Evolutionary conservation across 2,329 filamentous ascomycete genomes (phyloP), one percentile per base, ranked within the genome.

Genomic region (Dichotomopilus funicola): DNA sequence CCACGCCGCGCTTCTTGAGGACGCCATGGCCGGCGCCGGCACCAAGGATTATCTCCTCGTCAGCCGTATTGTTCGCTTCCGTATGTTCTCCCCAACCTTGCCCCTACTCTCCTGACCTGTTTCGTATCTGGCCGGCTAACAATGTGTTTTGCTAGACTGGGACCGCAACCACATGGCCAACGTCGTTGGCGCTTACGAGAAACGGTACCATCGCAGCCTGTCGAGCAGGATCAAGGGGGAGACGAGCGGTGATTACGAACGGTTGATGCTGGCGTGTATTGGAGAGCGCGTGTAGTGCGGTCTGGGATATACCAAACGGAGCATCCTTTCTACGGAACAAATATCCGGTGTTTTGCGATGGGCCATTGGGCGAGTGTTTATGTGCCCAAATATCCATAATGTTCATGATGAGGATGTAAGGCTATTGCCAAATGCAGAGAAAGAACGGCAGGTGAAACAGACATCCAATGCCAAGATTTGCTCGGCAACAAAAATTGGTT

Each of bases 21-120:
- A 88, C 11, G 78, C 87, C 12, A 97, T 97, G 92, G 80, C 82
- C 1, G 94, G 92, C 0, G 65, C 87, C 61, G 92, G 92, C 2
- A 97, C 94, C 9, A 92, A 94, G 70, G 91, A 99, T 60, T 75
- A 84, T 36, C 76, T 91, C 7, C 79, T 97, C 3, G 81, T 95
- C 12, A 79, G 85, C 34, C 79, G 91, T n/a, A 79, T 94, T 4
- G 82, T 96, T 1, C 79, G 89, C 27, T 78, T 82, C 49, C 92
- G 58, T 60, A 58, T 40, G 58, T 36, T 6, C 4, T n/a, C 44
- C 43, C 2, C 27, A 27, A 27, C 19, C 3, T 27, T 27, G 19
- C 19, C 19, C 19, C 19, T 27, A 33, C 12, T 2, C 5, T 6
- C 27, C 13, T 42, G 8, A 5, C 42, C 13, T 37, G 6, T n/a